These are phyloP conservation scores for Wickerhamiella nectarea DNA, from an alignment of 805 yeast genomes.

Conservation along the genomic window DNA sequence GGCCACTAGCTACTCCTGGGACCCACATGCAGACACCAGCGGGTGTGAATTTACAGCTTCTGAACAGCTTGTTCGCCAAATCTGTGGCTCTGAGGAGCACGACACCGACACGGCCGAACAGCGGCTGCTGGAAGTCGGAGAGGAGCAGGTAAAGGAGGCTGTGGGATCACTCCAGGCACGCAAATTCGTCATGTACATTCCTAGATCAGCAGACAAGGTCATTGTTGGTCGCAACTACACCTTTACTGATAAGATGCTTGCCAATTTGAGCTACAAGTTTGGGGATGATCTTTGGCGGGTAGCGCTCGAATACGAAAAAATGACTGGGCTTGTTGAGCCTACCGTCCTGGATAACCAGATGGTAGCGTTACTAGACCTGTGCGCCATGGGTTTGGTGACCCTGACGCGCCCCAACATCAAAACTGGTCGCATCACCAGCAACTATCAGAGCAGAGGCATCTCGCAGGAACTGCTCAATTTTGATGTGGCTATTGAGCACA, in stretches of 20 bases:
- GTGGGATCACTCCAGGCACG: slow-evolving; percentile 35
- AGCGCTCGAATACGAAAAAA: slow-evolving; percentile 35
- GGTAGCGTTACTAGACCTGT: slow-evolving; percentile 43
- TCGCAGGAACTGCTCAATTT: slow-evolving; percentile 55
- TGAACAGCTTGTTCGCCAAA: slow-evolving; percentile 27
- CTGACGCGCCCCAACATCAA: slow-evolving; percentile 44
- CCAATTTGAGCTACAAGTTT: slow-evolving; percentile 26
- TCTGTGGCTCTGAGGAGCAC: slow-evolving; percentile 44
- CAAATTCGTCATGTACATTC: slow-evolving; percentile 28
- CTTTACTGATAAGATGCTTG: slow-evolving; percentile 40
- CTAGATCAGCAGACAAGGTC: slow-evolving; percentile 20
- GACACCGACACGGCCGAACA: slow-evolving; percentile 34
- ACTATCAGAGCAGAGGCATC: slow-evolving; percentile 63
- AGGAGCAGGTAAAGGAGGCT: slow-evolving; percentile 37
- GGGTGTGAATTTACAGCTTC: slow-evolving; percentile 21
- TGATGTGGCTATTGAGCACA: slow-evolving; percentile 31
- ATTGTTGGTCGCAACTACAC: slow-evolving; percentile 39
- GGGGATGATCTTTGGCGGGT: slow-evolving; percentile 30
- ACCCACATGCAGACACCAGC: neutral
- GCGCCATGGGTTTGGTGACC: slow-evolving; percentile 32
- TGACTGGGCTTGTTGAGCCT: slow-evolving; percentile 29
- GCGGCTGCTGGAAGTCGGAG: slow-evolving; percentile 35
- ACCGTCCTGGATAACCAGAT: slow-evolving; percentile 48
- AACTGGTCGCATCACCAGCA: slow-evolving; percentile 32
- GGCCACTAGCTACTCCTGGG: slow-evolving; percentile 32